These are phyloP conservation scores for Penicilliopsis zonata DNA, from an alignment of 495 filamentous ascomycete genomes.

Conservation along the genomic window DNA sequence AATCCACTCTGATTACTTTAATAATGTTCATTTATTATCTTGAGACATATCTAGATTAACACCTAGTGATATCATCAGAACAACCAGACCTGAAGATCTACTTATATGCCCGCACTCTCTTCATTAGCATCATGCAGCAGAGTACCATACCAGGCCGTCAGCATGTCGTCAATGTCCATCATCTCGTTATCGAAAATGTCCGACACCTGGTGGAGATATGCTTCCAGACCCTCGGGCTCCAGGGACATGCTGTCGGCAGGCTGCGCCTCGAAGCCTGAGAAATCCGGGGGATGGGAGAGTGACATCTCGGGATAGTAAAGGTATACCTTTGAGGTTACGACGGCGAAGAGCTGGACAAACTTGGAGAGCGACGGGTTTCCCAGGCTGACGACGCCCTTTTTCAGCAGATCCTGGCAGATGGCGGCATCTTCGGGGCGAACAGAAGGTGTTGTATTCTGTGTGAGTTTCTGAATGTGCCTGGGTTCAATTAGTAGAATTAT, in stretches of 20 bases:
- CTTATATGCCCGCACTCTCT: too few relatives aligned
- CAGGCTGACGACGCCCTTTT: too few relatives aligned
- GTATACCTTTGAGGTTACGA: neutral
- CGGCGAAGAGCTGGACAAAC: neutral
- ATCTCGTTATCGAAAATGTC: conserved; percentile 1
- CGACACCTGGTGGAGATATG: neutral
- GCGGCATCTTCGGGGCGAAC: neutral
- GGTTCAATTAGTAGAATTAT: too few relatives aligned
- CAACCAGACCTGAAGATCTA: too few relatives aligned
- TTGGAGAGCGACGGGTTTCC: too few relatives aligned
- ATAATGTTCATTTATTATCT: too few relatives aligned
- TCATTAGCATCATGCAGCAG: too few relatives aligned
- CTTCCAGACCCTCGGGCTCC: neutral
- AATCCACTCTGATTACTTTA: too few relatives aligned
- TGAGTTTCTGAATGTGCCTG: neutral
- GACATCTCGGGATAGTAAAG: too few relatives aligned
- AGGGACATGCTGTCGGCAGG: neutral
- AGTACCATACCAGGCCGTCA: conserved; percentile 1
- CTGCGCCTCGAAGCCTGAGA: neutral
- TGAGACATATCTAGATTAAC: too few relatives aligned
- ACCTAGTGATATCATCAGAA: too few relatives aligned
- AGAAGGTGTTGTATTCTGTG: neutral
- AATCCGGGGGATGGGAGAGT: too few relatives aligned
- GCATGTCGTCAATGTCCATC: conserved; percentile 1
- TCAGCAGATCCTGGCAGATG: neutral